Base-by-base conservation (phyloP, 352 stramenopile genomes). In the Globisporangium iwayamae region DNA sequence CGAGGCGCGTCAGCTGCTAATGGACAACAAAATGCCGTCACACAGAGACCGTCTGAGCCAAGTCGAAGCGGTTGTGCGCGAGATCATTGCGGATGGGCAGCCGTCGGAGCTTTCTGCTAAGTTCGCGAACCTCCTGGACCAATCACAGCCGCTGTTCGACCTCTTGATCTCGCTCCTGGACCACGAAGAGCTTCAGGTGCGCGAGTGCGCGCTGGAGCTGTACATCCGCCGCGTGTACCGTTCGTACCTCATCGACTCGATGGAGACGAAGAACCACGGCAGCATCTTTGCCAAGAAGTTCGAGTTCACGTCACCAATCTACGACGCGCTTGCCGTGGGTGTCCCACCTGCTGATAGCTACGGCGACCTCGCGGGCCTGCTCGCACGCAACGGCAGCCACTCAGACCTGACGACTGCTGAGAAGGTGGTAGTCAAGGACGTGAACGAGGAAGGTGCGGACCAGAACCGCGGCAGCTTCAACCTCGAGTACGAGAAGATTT, bases 11-110 rank as follows among this genome's bases (percentile, higher is more conserved):
- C 97, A 98, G 70, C 79, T 99, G 43, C 78, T 99, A 9, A 96
- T 99, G 55, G 85, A 98, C 72, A 92, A 98, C 74, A 98, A 97
- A 72, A 98, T 98, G 80, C 96, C 97, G 39, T 98, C 92, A 60
- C 96, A 98, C 72, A 80, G 94, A 39, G 90, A 98, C 64, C 89
- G 95, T 8, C 67, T 97, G 36, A 77, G 73, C 25, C 85, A 94
- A 46, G 86, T 94, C 32, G 85, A 94, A 68, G 74, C 73, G 7
- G 73, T 93, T 38, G 73, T 96, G 32, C 83, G 78, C 46, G 67
- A 82, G 58, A 89, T 92, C 73, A 72, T 94, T 13, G 74, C 79
- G 0, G 76, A 85, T 51, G 70, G 59, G 5, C 71, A 74, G 25
- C 68, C 74, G 9, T 75, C 72, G 11, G 76, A 89, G 51, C 71